Evolutionary conservation across 2,329 filamentous ascomycete species (phyloP), one percentile per base, ranked within the genome.

Genomic region (Zymoseptoria pseudotritici): DNA sequence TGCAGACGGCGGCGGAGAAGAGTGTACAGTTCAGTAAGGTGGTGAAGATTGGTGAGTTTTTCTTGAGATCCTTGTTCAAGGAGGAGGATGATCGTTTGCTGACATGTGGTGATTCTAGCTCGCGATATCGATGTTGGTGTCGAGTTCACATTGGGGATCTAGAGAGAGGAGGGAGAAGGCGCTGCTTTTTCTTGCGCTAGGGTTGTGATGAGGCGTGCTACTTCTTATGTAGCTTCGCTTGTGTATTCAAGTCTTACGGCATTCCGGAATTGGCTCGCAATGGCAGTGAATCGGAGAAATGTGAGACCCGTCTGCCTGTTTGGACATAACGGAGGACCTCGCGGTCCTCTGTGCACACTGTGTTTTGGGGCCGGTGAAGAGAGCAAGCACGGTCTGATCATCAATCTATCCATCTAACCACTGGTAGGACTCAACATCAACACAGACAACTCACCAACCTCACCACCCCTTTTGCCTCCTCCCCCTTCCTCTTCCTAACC

Each of bases 11-110:
- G 50, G 94, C 94, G 66, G 94, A 97, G 85, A 97, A 96, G 84
- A 89, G 92, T 29, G 94, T 99, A 66, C 93, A 99, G 79, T 93
- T 99, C 78, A 97, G 91, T 72, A 97, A 97, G 86, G 90, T 99
- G 69, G 94, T 99, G 72, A 97, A 97, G 87, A 89, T 96, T 87
- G 90, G 87, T 90, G 80, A 81, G 87, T 83, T 22, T 54, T 55
- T 46, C 54, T 55, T 46, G 57, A 59, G 50, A 31, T 50, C 49
- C 24, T 54, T 29, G 10, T 51, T 21, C 22, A 19, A 70, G 20
- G 22, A 70, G 20, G 26, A n/a, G 46, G 11, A n/a, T 13, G 21
- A 53, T 26, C 5, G 22, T 31, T 10, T 72, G 71, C 71, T 64
- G 55, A 65, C 63, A 56, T 42, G 36, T 42, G 36, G 9, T 53